Evolutionary conservation across 1,139 yeast genomes (phyloP).

Genomic region (Sugiyamaella grinbergsii): DNA sequence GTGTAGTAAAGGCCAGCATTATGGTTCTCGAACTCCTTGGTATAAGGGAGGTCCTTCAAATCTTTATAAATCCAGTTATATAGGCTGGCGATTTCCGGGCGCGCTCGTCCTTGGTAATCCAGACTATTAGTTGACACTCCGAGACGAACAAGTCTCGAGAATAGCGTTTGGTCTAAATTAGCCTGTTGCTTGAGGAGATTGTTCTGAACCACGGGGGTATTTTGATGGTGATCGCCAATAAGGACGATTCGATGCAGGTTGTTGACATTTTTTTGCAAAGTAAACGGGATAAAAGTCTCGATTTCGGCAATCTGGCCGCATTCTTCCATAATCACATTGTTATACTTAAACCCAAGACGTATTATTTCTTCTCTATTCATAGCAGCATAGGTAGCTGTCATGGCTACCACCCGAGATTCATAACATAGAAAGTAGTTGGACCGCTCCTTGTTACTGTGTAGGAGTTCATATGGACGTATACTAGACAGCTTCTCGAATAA

Average conservation of each 20-base stretch:
- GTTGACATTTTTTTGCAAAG: conserved; percentile 25
- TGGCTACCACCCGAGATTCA: conserved; percentile 42
- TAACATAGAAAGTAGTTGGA: conserved; percentile 35
- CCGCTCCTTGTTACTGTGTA: conserved; percentile 31
- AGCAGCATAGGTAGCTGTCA: conserved; percentile 39
- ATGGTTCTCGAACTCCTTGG: conserved; percentile 22
- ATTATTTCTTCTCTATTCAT: conserved; percentile 31
- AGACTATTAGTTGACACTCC: conserved; percentile 36
- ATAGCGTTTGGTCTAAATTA: conserved; percentile 35
- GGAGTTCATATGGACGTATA: conserved; percentile 43
- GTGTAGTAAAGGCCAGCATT: conserved; percentile 50
- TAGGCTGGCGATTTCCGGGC: conserved; percentile 36
- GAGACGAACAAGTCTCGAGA: conserved; percentile 35
- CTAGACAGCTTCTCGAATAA: conserved; percentile 41
- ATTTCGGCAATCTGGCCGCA: conserved; percentile 43
- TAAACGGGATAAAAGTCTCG: conserved; percentile 41
- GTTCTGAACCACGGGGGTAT: conserved; percentile 34
- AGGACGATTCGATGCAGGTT: conserved; percentile 38
- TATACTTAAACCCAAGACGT: conserved; percentile 34
- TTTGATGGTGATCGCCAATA: conserved; percentile 43
- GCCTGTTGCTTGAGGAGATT: conserved; percentile 27
- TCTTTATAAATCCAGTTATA: conserved; percentile 35
- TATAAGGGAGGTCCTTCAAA: conserved; percentile 23
- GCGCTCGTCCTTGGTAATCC: conserved; percentile 35
- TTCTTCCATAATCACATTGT: conserved; percentile 43